phyloP scores from a whole-genome alignment of 768 basidiomycete genomes.

The Phylloporus sp. region DNA sequence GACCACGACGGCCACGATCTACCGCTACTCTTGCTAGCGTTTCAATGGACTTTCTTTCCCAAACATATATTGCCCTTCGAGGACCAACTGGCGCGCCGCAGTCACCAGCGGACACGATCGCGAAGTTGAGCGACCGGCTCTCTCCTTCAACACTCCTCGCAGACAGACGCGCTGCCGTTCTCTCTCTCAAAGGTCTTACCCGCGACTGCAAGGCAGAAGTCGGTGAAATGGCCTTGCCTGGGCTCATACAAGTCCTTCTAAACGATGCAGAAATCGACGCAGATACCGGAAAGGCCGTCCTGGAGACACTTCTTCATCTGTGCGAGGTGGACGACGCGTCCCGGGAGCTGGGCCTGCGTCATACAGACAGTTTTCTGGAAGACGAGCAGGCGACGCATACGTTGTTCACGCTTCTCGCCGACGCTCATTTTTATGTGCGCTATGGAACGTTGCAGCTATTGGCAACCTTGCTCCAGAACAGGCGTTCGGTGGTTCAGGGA shows the following conservation, averaged over 20 bases:
- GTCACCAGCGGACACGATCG: constrained; percentile 80
- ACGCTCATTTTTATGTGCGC: constrained; percentile 79
- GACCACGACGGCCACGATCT: background rate
- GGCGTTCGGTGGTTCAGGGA: constrained; percentile 78
- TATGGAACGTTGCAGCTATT: constrained; percentile 83
- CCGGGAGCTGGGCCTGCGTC: constrained; percentile 70
- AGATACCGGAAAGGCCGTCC: constrained; percentile 86
- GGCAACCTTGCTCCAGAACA: constrained; percentile 73
- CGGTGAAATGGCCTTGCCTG: constrained; percentile 69
- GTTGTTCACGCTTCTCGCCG: constrained; percentile 71
- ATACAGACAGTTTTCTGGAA: constrained; percentile 76
- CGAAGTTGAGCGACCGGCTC: constrained; percentile 82
- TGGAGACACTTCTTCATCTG: constrained; percentile 84
- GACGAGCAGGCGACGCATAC: constrained; percentile 70
- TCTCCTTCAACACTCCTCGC: constrained; percentile 87
- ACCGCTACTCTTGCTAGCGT: background rate
- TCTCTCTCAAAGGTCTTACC: constrained; percentile 87
- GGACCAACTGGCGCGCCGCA: constrained; percentile 83
- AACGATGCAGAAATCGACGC: constrained; percentile 89
- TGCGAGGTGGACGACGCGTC: constrained; percentile 71
- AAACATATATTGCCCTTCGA: constrained; percentile 81
- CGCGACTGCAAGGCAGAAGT: constrained; percentile 91
- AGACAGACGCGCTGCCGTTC: constrained; percentile 90
- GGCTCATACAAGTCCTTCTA: constrained; percentile 75
- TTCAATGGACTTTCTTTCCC: constrained; percentile 78